Conservation (phyloP, 2,329 filamentous ascomycete species). For the Xylariaceae sp. region DNA sequence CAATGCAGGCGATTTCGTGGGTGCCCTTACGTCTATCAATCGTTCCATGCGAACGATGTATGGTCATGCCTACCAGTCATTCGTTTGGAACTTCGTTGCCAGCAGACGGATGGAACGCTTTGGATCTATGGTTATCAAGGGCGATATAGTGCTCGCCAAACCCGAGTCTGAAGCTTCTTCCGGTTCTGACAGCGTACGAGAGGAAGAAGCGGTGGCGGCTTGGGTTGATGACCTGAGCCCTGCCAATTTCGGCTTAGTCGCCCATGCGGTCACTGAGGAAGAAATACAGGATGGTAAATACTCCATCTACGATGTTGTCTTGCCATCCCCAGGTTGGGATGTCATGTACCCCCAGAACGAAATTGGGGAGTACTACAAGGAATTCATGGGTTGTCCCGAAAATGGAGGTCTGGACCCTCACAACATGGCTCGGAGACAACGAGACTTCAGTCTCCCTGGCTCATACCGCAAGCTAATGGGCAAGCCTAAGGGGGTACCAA, state of each 20-base stretch:
- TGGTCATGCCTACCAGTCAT: constrained; percentile 91
- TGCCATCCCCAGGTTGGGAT: constrained; percentile 89
- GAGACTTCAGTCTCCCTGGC: constrained; percentile 83
- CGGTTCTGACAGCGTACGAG: constrained; percentile 49
- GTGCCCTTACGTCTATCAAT: constrained; percentile 74
- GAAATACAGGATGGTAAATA: constrained; percentile 74
- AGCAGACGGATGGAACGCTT: constrained; percentile 74
- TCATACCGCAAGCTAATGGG: constrained; percentile 82
- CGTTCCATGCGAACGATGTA: constrained; percentile 88
- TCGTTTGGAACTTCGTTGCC: constrained; percentile 85
- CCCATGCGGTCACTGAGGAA: constrained; percentile 67
- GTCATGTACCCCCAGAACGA: constrained; percentile 80
- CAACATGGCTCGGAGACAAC: constrained; percentile 79
- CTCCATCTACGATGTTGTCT: constrained; percentile 79
- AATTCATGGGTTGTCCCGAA: constrained; percentile 75
- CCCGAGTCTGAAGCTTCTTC: constrained; percentile 31
- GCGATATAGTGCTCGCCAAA: constrained; percentile 69
- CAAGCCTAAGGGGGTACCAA: constrained; percentile 59
- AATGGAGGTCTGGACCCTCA: constrained; percentile 77
- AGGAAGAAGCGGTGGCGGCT: constrained; percentile 61
- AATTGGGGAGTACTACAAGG: constrained; percentile 75
- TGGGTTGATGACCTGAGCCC: constrained; percentile 50
- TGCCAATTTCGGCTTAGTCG: constrained; percentile 46
- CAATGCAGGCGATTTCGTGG: constrained; percentile 63
- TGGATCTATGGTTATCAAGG: constrained; percentile 69